Evolutionary conservation across 306 rosid species (phyloP).

Genomic region (Argentina anserina): DNA sequence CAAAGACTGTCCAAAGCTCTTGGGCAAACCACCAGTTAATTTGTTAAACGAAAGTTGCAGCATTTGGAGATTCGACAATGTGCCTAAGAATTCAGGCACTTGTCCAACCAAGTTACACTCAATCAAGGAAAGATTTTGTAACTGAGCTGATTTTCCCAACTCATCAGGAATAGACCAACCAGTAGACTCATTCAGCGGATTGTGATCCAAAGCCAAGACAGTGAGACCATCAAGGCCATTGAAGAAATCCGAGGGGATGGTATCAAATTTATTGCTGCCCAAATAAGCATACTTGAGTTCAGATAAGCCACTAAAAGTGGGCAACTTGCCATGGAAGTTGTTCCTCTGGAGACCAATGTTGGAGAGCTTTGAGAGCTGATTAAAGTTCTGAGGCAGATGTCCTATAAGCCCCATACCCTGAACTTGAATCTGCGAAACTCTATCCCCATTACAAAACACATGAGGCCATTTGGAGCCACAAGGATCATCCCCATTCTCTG

Average conservation of each 20-base stretch:
- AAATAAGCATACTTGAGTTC: slow-evolving; percentile 72
- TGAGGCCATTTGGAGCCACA: slow-evolving; percentile 74
- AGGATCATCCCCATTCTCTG: slow-evolving; percentile 58
- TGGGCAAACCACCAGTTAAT: slow-evolving; percentile 51
- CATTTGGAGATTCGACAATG: slow-evolving; percentile 50
- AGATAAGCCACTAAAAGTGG: slow-evolving; percentile 63
- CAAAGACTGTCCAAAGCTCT: slow-evolving; percentile 50
- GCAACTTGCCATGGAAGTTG: slow-evolving; percentile 57
- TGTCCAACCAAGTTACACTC: slow-evolving; percentile 60
- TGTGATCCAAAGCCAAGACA: slow-evolving; percentile 64
- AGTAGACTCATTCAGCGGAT: slow-evolving; percentile 46
- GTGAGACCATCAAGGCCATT: slow-evolving; percentile 47
- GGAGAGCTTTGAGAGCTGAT: slow-evolving; percentile 62
- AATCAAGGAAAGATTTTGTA: slow-evolving; percentile 58
- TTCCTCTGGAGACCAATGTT: slow-evolving; percentile 80
- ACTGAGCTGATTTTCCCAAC: slow-evolving; percentile 52
- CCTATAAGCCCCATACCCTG: slow-evolving; percentile 65
- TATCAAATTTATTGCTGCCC: slow-evolving; percentile 62
- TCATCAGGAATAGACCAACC: slow-evolving; percentile 73
- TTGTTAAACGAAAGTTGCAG: slow-evolving; percentile 60
- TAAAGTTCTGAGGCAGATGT: slow-evolving; percentile 57
- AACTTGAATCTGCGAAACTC: slow-evolving; percentile 76
- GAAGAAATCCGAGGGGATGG: slow-evolving; percentile 71
- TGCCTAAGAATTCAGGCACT: slow-evolving; percentile 61
- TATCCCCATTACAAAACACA: slow-evolving; percentile 55